phyloP scores from a whole-genome alignment of 441 rosid species.

The Jatropha multifida region DNA sequence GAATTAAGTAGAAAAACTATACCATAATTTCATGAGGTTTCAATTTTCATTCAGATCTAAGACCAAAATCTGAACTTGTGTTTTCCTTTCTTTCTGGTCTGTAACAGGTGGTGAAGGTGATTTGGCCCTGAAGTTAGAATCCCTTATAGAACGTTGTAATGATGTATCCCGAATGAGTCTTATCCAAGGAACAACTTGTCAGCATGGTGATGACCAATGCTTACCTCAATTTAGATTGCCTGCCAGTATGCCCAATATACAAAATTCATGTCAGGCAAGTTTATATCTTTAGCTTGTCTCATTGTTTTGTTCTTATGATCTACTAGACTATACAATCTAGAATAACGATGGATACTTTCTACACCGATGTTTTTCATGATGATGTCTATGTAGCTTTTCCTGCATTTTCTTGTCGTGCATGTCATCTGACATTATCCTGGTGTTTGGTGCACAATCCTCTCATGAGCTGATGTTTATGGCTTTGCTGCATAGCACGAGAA shows the following conservation, averaged over 20 bases:
- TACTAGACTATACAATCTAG: not conserved
- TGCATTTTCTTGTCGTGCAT: not conserved
- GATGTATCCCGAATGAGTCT: constrained; percentile 28
- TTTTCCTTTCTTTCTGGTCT: not conserved
- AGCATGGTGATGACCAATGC: constrained; percentile 32
- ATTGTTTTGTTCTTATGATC: not conserved
- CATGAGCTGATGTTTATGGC: not conserved
- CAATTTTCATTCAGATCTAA: not conserved
- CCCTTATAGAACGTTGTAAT: constrained; percentile 48
- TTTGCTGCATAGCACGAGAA: not conserved
- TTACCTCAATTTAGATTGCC: constrained; percentile 27
- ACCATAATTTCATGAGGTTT: not conserved
- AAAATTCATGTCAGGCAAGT: constrained; percentile 61
- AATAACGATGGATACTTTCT: not conserved
- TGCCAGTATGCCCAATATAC: constrained; percentile 23
- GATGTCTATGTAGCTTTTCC: not conserved
- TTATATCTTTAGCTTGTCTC: not conserved
- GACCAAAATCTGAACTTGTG: not conserved
- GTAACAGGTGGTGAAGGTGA: constrained; percentile 49
- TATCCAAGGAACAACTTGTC: constrained; percentile 25
- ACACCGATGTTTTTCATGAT: not conserved
- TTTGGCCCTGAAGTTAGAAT: constrained; percentile 50
- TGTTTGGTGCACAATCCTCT: not conserved
- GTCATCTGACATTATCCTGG: not conserved
- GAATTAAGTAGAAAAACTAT: not conserved